Percentiles rank a stretch among this genome's conserved stretches.
Conservation (phyloP, 2,329 filamentous ascomycete species). For the Neurospora sp. region DNA sequence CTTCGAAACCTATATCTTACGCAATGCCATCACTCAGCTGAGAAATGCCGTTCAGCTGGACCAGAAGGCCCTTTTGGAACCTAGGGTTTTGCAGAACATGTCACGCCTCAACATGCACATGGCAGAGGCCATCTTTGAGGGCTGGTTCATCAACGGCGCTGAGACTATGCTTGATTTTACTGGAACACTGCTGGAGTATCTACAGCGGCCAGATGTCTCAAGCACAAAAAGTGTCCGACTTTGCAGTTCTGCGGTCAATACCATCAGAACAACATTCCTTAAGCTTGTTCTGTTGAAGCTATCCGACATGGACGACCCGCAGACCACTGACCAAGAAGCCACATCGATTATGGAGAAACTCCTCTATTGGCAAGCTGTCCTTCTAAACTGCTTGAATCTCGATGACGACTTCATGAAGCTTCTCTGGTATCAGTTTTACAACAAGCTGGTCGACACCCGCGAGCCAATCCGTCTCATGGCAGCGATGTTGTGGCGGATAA, state of each 20-base stretch:
- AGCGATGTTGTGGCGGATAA: constrained; percentile 79
- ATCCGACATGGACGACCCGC: constrained; percentile 67
- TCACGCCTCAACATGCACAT: constrained; percentile 72
- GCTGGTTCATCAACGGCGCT: constrained; percentile 88
- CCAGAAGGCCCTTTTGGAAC: constrained; percentile 65
- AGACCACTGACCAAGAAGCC: constrained; percentile 50
- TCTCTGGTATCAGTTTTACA: constrained; percentile 88
- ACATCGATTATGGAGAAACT: constrained; percentile 72
- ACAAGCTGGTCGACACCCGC: constrained; percentile 67
- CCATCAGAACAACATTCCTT: constrained; percentile 67
- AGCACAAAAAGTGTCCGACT: constrained; percentile 80
- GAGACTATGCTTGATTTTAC: constrained; percentile 77
- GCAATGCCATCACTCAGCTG: constrained; percentile 62
- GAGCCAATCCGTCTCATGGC: constrained; percentile 61
- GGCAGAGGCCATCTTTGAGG: constrained; percentile 85
- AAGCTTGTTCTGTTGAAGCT: constrained; percentile 70
- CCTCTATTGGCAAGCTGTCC: constrained; percentile 90
- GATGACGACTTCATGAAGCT: constrained; percentile 78
- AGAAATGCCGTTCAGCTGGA: constrained; percentile 61
- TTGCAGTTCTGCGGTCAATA: constrained; percentile 71
- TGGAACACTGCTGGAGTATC: constrained; percentile 75
- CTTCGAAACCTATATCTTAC: constrained; percentile 83
- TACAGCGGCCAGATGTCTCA: constrained; percentile 76
- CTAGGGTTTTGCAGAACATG: constrained; percentile 77
- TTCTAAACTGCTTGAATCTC: constrained; percentile 65